These are phyloP conservation scores for Ceratobasidium sp. DNA, from an alignment of 1,284 basidiomycete species.

Conservation along the genomic window DNA sequence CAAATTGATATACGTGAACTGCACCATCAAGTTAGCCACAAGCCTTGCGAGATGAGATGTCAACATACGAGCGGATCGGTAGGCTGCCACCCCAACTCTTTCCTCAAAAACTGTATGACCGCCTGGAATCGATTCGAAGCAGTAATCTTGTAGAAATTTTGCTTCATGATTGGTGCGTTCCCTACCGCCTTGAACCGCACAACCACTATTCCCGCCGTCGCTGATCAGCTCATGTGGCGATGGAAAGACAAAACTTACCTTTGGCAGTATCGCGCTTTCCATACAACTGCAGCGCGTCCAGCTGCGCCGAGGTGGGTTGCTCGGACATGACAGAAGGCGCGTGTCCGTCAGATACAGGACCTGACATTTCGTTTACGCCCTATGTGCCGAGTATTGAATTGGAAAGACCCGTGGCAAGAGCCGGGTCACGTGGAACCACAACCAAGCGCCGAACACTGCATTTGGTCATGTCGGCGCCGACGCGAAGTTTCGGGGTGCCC, in stretches of 20 bases:
- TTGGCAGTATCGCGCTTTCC: slow-evolving; percentile 26
- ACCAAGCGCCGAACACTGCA: too few relatives aligned
- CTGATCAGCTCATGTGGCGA: background rate
- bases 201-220: slow-evolving; percentile 75
- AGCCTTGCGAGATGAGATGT: background rate
- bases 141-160: slow-evolving; percentile 98
- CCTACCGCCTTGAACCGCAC: slow-evolving; percentile 99
- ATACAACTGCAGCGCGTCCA: slow-evolving; percentile 24
- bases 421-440: too few relatives aligned
- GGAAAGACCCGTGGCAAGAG: too few relatives aligned
- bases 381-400: background rate
- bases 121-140: slow-evolving; percentile 94
- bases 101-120: slow-evolving; percentile 91
- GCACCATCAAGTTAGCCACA: slow-evolving; percentile 29
- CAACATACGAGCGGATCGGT: slow-evolving; percentile 82
- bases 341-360: slow-evolving; percentile 22
- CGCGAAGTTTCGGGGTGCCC: too few relatives aligned
- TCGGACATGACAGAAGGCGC: slow-evolving; percentile 25
- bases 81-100: slow-evolving; percentile 87
- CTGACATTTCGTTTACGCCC: slow-evolving; percentile 11
- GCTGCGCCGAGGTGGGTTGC: slow-evolving; percentile 5
- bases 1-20: slow-evolving; percentile 99
- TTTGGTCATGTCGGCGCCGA: too few relatives aligned
- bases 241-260: slow-evolving; percentile 11
- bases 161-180: slow-evolving; percentile 97